Evolutionary conservation across 495 filamentous ascomycete genomes (phyloP).

Genomic region (Penicillium lagena): DNA sequence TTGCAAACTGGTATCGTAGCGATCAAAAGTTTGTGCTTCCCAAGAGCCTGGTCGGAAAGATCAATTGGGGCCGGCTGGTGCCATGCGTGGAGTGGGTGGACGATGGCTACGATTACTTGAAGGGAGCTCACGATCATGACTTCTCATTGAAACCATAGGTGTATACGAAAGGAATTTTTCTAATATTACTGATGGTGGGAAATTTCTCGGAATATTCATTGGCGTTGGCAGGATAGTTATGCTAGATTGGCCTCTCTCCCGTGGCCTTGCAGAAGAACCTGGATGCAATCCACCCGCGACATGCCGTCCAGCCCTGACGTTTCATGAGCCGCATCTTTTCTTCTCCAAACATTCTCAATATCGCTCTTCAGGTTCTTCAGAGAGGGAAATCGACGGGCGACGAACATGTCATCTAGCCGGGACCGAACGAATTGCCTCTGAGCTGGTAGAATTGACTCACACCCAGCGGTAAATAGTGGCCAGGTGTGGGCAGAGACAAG

Average conservation of each 20-base stretch:
- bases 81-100: conserved; percentile 19
- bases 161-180: not conserved
- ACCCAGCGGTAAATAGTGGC: conserved; percentile 55
- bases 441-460: conserved; percentile 41
- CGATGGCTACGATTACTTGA: conserved; percentile 21
- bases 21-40: conserved; percentile 14
- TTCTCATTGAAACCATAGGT: conserved; percentile 10
- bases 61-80: conserved; percentile 11
- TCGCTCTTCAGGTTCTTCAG: not conserved
- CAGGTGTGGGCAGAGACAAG: conserved; percentile 55
- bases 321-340: not conserved
- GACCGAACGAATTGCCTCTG: conserved; percentile 13
- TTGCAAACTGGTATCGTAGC: conserved; percentile 23
- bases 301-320: not conserved
- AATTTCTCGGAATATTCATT: too few relatives aligned
- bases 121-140: conserved; percentile 23
- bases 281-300: conserved; percentile 2
- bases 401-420: not conserved
- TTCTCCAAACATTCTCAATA: conserved; percentile 1
- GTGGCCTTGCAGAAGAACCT: conserved; percentile 8
- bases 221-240: not conserved
- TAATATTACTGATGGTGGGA: not conserved
- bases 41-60: conserved; percentile 7
- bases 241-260: not conserved
- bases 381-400: not conserved